Percentiles rank a stretch among this genome's conserved stretches.
Conservation (phyloP, 73 alveolate genomes). For the Symbiodinium natans region DNA sequence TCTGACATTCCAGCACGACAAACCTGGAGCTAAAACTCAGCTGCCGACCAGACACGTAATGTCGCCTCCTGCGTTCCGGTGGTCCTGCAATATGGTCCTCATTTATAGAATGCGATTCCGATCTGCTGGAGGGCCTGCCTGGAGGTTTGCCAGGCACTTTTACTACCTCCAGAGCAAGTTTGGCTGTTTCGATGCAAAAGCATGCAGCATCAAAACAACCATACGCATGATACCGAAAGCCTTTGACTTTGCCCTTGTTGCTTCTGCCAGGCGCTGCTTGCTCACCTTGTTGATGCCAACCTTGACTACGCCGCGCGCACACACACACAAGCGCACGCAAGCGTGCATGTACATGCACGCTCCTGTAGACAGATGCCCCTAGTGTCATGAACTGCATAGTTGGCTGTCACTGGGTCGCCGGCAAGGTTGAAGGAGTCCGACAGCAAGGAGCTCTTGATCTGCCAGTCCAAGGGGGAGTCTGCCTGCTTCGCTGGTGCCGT, state of each 20-base stretch:
- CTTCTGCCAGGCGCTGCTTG: conserved; percentile 89
- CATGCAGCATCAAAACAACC: background rate
- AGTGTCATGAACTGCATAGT: too few relatives aligned
- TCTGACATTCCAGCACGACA: too few relatives aligned
- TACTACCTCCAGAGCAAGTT: background rate
- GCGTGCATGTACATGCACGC: background rate
- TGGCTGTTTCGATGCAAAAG: too few relatives aligned
- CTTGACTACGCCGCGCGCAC: background rate
- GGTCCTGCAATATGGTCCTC: too few relatives aligned
- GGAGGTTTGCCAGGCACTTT: conserved; percentile 90
- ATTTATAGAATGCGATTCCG: too few relatives aligned
- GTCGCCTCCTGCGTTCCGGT: background rate
- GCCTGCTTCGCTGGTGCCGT: background rate
- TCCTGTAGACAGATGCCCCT: background rate
- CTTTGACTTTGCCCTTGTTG: conserved; percentile 87
- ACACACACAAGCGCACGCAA: background rate
- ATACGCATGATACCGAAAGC: background rate
- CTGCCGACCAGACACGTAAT: background rate
- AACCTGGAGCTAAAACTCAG: too few relatives aligned
- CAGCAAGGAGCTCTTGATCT: conserved; percentile 54
- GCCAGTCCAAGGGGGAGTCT: conserved; percentile 50
- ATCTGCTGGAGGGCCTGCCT: conserved; percentile 41
- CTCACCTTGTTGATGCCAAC: conserved; percentile 91
- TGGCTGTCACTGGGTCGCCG: background rate
- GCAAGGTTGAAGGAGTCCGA: conserved; percentile 80